phyloP scores from a whole-genome alignment of 2,329 filamentous ascomycete genomes.

The Ceratocystis alfenasii region DNA sequence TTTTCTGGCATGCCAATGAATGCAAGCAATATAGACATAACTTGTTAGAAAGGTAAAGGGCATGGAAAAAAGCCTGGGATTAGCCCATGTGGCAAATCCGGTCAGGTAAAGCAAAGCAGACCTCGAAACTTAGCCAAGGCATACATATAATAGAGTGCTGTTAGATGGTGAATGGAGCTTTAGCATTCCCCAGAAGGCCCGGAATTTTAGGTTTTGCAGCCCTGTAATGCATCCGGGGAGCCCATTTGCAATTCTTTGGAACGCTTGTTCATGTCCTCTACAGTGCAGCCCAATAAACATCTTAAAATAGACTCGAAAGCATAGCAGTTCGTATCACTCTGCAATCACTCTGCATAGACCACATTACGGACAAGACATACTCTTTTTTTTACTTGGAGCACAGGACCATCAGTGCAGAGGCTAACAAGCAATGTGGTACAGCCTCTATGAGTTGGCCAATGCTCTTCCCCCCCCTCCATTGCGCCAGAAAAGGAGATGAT shows the following conservation, averaged over 20 bases:
- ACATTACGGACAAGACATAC: neutral
- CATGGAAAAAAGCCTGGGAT: neutral
- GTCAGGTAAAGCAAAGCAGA: neutral
- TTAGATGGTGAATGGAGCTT: neutral
- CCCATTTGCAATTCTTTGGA: neutral
- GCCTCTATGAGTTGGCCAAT: slow-evolving; percentile 1
- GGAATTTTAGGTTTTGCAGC: neutral
- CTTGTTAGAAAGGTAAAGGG: no score
- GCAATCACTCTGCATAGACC: slow-evolving; percentile 1
- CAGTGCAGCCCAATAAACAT: neutral
- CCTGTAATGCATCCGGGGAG: neutral
- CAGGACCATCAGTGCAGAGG: slow-evolving; percentile 1
- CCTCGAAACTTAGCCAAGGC: neutral
- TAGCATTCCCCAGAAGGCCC: neutral
- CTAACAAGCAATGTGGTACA: neutral
- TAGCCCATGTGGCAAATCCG: neutral
- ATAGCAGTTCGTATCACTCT: neutral
- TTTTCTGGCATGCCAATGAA: slow-evolving; percentile 1
- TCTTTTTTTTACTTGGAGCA: neutral
- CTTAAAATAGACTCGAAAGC: neutral
- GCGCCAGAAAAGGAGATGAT: neutral
- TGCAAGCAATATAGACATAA: neutral
- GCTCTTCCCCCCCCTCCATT: neutral
- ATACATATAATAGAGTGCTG: neutral
- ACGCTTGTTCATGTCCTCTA: neutral